Percentiles rank a stretch among this genome's conserved stretches.
Evolutionary conservation across 768 basidiomycete species (phyloP).

Genomic region (Auricularia sp.): DNA sequence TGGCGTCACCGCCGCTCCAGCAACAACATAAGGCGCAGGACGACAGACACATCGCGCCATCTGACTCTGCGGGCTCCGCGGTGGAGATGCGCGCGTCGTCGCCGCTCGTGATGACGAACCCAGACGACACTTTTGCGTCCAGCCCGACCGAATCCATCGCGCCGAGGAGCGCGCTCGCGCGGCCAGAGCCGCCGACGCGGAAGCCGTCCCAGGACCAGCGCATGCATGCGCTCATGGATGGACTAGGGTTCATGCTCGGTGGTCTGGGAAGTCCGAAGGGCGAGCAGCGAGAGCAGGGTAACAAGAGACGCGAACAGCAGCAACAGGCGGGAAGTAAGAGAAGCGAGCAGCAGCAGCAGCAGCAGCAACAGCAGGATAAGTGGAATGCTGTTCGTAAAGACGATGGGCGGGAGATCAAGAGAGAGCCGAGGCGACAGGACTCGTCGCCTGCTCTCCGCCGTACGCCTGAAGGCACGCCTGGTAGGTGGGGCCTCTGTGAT

Average conservation of each 20-base stretch:
- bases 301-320: not conserved
- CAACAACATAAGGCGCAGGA: not conserved
- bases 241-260: not conserved
- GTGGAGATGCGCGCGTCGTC: no score
- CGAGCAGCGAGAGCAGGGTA: not conserved
- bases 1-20: not conserved
- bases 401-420: no score
- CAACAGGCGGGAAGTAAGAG: no score
- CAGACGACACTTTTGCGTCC: no score
- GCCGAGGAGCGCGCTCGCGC: no score
- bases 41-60: no score
- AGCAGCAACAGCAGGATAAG: no score
- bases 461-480: not conserved
- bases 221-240: not conserved
- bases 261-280: not conserved
- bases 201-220: not conserved
- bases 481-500: not conserved
- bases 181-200: not conserved
- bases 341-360: no score
- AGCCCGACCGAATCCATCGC: no score
- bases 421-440: not conserved
- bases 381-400: no score
- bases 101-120: no score
- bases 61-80: no score
- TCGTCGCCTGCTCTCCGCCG: not conserved